Base-by-base conservation (phyloP, 2,329 filamentous ascomycete genomes). In the Botrytis medusae region DNA sequence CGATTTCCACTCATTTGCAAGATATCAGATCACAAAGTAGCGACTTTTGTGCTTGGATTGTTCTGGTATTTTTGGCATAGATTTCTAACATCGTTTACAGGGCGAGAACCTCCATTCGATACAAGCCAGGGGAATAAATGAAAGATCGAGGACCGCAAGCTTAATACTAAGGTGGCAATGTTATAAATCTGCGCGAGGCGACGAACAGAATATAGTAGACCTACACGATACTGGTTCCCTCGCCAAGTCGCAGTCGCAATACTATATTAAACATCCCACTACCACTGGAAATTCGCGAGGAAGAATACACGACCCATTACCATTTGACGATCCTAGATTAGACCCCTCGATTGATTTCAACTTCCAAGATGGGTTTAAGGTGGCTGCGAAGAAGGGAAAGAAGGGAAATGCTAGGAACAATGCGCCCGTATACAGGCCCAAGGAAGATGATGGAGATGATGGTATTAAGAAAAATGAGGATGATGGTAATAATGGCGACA, bases 271-370 rank as follows among this genome's bases (percentile, higher is more conserved):
- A 65, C 72, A 72, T n/a, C 75, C 62, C 72, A 75, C 73, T 74
- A 74, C 75, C 73, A 75, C 76, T 74, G 74, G 71, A 75, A 70
- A 69, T 25, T 74, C 75, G 9, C 74, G 63, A 59, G 51, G 76
- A 60, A 73, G 74, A 68, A 51, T 70, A 73, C 65, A 74, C 48
- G 75, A 77, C 51, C 71, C 76, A 57, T 78, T 81, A 77, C 77
- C 88, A 9, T 82, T 89, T 48, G 76, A 76, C 59, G 85, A 88
- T 76, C 86, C 85, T n/a, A 82, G 80, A 54, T 81, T 83, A 77
- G 80, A 82, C 57, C 79, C 83, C 32, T 81, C 83, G 44, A 82
- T 93, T 69, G 90, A 93, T 78, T 88, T 92, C 73, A 83, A 84
- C 34, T 87, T 85, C 40, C 82, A 86, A 70, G 84, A 87, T 60